Evolutionary conservation across 768 basidiomycete species (phyloP), one percentile per base, ranked within the genome.

Genomic region (Termitomyces sp.): DNA sequence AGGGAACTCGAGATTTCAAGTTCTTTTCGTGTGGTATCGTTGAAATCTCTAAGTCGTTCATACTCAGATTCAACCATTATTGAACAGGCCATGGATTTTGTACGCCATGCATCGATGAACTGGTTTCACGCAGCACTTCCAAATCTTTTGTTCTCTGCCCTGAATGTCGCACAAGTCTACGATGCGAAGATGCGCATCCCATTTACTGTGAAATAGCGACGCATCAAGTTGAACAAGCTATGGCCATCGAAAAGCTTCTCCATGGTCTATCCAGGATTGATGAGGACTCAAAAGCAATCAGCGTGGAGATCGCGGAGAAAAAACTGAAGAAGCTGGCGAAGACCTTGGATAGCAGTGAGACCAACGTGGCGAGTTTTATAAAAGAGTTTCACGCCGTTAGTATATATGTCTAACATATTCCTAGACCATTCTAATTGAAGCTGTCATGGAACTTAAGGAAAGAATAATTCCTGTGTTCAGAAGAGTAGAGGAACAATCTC

Each of bases 71-170:
- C 14, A 56, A 31, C 45, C 20, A 4, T 47, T 29, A 37, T 49
- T 49, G 15, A 47, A 53, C 51, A 79, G 80, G 80, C 11, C 80
- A 81, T 61, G 77, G 78, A n/a, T 78, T 72, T 59, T 81, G 80
- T 56, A 61, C 55, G 7, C 57, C 63, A n/a, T 81, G 79, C 63
- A 69, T 72, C 20, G 56, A 64, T 4, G 51, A 56, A 9, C 38
- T 77, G 4, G 68, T 76, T 45, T 66, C 11, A n/a, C 42, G 63
- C 31, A 63, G 59, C 25, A 48, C 63, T 0, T 51, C 49, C 5
- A 57, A 42, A 20, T n/a, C 17, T 9, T 25, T 17, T 8, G 50
- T 32, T 51, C 43, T 37, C 5, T 71, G 69, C 47, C 69, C 71
- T 25, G 47, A 55, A 4, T 73, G 72, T 49, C 66, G 71, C 20